Evolutionary conservation across 108 stramenopile genomes (phyloP).

Genomic region (Aurantiochytrium sp.): DNA sequence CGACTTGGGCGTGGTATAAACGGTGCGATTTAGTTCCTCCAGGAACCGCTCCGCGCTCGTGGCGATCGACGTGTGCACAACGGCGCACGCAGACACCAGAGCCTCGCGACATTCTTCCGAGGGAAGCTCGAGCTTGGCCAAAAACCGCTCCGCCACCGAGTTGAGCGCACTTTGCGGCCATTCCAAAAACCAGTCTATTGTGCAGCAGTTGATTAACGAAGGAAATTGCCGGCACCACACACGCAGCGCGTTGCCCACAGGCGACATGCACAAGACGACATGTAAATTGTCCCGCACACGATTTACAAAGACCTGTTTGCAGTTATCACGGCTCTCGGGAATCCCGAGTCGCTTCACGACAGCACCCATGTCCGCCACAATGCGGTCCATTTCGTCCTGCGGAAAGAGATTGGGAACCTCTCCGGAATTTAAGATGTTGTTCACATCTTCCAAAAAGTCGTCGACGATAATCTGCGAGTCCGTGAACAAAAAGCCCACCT

Average conservation of each 20-base stretch:
- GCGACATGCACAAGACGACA: conserved; percentile 49
- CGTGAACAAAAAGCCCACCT: conserved; percentile 44
- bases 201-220: conserved; percentile 54
- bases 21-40: conserved; percentile 26
- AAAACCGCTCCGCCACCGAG: conserved; percentile 38
- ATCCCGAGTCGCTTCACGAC: neutral
- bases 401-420: conserved; percentile 56
- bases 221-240: conserved; percentile 53
- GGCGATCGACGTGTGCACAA: conserved; percentile 42
- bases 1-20: conserved; percentile 51
- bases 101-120: conserved; percentile 25
- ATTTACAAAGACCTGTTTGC: conserved; percentile 24
- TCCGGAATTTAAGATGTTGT: conserved; percentile 50
- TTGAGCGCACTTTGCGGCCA: conserved; percentile 52
- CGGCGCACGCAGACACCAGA: conserved; percentile 36
- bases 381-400: conserved; percentile 45
- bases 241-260: conserved; percentile 49
- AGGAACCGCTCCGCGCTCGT: conserved; percentile 27
- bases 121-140: conserved; percentile 32
- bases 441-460: conserved; percentile 53
- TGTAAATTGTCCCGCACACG: conserved; percentile 52
- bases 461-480: conserved; percentile 50
- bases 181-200: conserved; percentile 57
- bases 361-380: conserved; percentile 20
- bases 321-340: neutral